phyloP scores from a whole-genome alignment of 352 stramenopile genomes.

The Phytophthora sansomeana region DNA sequence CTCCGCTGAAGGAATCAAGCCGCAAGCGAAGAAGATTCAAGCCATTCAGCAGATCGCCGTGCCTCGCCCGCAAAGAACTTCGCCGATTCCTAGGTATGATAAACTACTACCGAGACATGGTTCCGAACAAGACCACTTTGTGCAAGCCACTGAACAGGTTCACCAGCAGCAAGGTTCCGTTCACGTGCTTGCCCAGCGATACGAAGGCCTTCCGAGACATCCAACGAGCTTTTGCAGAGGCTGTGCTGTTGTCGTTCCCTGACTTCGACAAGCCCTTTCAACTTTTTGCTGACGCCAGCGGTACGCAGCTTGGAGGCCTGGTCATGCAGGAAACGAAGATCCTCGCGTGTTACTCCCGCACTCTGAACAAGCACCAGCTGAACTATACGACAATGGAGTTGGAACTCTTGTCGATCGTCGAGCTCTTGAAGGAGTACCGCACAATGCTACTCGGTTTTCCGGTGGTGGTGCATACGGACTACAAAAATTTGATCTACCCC shows the following conservation, averaged over 20 bases:
- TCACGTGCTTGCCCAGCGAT: constrained; percentile 3
- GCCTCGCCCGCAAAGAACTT: constrained; percentile 1
- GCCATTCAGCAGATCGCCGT: not conserved
- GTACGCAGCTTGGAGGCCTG: not conserved
- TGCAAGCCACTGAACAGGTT: constrained; percentile 1
- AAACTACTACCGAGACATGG: constrained; percentile 21
- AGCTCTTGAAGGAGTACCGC: not conserved
- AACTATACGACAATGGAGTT: constrained; percentile 8
- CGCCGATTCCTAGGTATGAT: constrained; percentile 18
- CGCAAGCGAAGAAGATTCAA: constrained; percentile 9
- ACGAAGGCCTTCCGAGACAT: not conserved
- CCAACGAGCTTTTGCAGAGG: not conserved
- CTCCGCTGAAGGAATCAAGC: not conserved
- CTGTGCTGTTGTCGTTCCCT: not conserved
- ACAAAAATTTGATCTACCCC: constrained; percentile 14
- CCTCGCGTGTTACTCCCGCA: not conserved
- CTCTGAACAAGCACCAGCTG: not conserved
- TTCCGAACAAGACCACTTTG: constrained; percentile 7
- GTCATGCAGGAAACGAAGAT: constrained; percentile 2
- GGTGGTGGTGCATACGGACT: constrained; percentile 14
- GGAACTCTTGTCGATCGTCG: not conserved
- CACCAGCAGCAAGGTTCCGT: constrained; percentile 2
- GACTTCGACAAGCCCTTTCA: constrained; percentile 5
- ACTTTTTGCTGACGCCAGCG: constrained; percentile 8
- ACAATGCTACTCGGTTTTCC: constrained; percentile 13